Evolutionary conservation across 768 basidiomycete genomes (phyloP).

Genomic region (Termitomyces titanicus): DNA sequence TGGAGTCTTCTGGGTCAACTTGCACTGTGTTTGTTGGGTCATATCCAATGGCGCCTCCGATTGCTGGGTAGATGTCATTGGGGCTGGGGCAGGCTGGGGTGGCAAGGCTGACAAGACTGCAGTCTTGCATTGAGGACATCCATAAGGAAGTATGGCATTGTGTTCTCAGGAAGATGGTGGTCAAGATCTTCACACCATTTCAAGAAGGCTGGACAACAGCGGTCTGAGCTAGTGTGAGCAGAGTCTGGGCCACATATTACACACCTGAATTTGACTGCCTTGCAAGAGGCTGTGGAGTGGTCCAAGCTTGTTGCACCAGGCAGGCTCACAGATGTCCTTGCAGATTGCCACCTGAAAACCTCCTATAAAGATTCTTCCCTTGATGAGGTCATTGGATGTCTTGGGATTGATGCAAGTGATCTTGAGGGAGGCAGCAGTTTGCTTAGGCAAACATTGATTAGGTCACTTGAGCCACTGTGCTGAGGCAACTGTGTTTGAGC

Average conservation of each 20-base stretch:
- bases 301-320: conserved; percentile 3
- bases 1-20: no score
- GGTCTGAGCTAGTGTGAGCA: not conserved
- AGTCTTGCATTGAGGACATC: no score
- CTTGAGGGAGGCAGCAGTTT: not conserved
- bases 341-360: not conserved
- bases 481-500: not conserved
- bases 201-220: not conserved
- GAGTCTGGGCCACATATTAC: conserved; percentile 4
- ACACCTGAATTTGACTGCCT: not conserved
- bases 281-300: not conserved
- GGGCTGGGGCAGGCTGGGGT: not conserved
- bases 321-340: conserved; percentile 2
- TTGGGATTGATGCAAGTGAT: not conserved
- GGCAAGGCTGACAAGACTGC: conserved; percentile 5
- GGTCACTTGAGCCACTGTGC: not conserved
- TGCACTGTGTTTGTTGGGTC: no score
- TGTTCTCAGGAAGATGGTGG: conserved; percentile 4
- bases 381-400: not conserved
- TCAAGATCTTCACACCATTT: not conserved
- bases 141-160: conserved; percentile 8
- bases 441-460: not conserved
- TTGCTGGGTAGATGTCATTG: not conserved
- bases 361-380: not conserved
- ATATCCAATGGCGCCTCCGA: no score